A percentile compares a stretch with the other conserved stretches of the same genome.
These are phyloP conservation scores for Mychonastes homosphaera DNA, from an alignment of 139 green algal genomes.

Conservation along the genomic window DNA sequence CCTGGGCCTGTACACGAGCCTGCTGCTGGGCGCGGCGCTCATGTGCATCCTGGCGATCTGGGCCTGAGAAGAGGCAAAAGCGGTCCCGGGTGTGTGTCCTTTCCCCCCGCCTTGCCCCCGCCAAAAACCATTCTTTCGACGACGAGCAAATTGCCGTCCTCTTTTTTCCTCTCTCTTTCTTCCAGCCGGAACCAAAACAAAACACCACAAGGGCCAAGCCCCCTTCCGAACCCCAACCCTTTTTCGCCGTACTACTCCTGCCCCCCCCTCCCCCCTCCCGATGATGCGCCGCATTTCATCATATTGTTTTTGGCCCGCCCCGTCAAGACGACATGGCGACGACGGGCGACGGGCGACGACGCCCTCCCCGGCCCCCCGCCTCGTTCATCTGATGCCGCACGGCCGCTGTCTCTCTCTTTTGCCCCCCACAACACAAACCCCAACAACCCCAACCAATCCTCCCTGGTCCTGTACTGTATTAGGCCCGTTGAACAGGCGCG, in stretches of 20 bases:
- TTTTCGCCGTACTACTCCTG: neutral
- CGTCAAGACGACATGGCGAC: no score
- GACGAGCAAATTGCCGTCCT: neutral
- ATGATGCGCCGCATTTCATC: no score
- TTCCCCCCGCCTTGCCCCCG: neutral
- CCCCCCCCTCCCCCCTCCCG: no score
- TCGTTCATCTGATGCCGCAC: no score
- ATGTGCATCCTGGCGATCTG: conserved; percentile 33
- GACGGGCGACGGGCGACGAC: no score
- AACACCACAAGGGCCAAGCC: neutral
- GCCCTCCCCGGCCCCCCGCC: no score
- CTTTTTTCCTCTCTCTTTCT: neutral
- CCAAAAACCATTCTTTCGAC: neutral
- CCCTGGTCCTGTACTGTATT: no score
- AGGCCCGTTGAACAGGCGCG: no score
- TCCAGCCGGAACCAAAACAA: neutral
- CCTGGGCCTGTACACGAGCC: conserved; percentile 12
- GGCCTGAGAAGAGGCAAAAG: conserved; percentile 18
- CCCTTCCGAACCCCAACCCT: neutral
- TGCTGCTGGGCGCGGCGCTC: conserved; percentile 17
- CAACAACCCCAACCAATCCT: no score
- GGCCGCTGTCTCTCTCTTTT: no score
- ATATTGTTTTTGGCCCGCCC: no score
- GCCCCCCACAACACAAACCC: no score
- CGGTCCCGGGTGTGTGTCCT: neutral